A percentile compares a stretch with the other conserved stretches of the same genome.
Conservation (phyloP, 805 yeast genomes). For the Yueomyces sinensis region DNA sequence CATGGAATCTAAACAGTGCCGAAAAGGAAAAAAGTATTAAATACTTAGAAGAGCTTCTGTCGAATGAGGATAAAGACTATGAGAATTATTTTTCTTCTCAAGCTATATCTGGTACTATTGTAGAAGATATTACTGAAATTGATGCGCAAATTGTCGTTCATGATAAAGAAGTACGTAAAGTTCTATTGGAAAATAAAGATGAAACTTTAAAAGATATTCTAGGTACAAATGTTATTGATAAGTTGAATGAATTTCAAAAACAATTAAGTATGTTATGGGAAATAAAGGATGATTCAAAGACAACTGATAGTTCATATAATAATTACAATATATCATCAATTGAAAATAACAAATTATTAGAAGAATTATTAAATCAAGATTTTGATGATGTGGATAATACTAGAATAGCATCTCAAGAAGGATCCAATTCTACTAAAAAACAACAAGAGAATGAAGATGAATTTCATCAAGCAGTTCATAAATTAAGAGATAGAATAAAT, state of each 20-base stretch:
- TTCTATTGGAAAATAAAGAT: constrained; percentile 24
- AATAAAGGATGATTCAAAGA: constrained; percentile 13
- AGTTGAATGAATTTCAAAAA: constrained; percentile 7
- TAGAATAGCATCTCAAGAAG: too few relatives aligned
- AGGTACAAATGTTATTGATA: constrained; percentile 6
- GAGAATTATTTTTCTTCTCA: constrained; percentile 29
- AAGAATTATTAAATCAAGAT: not conserved
- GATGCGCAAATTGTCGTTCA: constrained; percentile 40
- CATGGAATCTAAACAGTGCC: constrained; percentile 10
- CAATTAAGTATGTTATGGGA: constrained; percentile 21
- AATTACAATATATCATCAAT: not conserved
- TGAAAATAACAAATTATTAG: not conserved
- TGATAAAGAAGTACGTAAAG: constrained; percentile 32
- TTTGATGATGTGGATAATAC: too few relatives aligned
- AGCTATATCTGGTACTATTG: constrained; percentile 25
- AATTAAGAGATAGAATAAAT: constrained; percentile 9
- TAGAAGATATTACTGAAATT: constrained; percentile 64
- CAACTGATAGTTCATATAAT: not conserved
- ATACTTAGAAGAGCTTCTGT: constrained; percentile 29
- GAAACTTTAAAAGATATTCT: constrained; percentile 34
- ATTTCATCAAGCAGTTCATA: constrained; percentile 18
- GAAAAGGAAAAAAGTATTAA: constrained; percentile 22
- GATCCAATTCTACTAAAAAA: not conserved
- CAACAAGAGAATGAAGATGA: constrained; percentile 16
- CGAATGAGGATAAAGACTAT: constrained; percentile 36